Conservation (phyloP, 371 early-diverging fungal species). For the Rhizopus arrhizus region DNA sequence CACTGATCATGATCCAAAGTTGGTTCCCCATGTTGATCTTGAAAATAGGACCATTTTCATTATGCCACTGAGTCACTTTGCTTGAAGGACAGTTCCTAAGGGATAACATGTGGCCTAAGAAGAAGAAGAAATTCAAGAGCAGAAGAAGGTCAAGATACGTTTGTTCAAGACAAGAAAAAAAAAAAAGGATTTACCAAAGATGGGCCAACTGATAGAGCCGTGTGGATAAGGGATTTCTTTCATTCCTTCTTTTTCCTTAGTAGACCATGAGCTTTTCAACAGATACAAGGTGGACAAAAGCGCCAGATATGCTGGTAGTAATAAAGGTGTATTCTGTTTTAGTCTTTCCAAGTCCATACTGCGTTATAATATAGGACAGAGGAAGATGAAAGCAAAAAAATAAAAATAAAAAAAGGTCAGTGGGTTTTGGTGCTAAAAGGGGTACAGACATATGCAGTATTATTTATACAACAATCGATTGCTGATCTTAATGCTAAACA, state of each 20-base stretch:
- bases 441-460: too few species aligned
- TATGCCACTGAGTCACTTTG: slow-evolving; percentile 20
- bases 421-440: too few species aligned
- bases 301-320: background rate
- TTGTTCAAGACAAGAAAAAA: background rate
- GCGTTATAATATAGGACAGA: too few species aligned
- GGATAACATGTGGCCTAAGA: slow-evolving; percentile 15
- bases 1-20: slow-evolving; percentile 14
- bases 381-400: too few species aligned
- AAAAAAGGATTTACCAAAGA: background rate
- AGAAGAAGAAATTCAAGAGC: background rate
- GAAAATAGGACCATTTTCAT: slow-evolving; percentile 17
- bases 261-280: background rate
- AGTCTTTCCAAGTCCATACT: background rate
- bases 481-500: too few species aligned
- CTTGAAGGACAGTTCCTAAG: slow-evolving; percentile 4
- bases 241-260: background rate
- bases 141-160: background rate
- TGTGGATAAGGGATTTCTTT: slow-evolving; percentile 14
- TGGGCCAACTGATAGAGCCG: background rate
- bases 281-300: background rate
- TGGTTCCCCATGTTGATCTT: slow-evolving; percentile 19
- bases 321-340: background rate
- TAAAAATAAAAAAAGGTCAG: too few species aligned
- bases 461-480: too few species aligned